These are phyloP conservation scores for Diospyros lotus DNA, from an alignment of 148 eudicot genomes.

Conservation along the genomic window DNA sequence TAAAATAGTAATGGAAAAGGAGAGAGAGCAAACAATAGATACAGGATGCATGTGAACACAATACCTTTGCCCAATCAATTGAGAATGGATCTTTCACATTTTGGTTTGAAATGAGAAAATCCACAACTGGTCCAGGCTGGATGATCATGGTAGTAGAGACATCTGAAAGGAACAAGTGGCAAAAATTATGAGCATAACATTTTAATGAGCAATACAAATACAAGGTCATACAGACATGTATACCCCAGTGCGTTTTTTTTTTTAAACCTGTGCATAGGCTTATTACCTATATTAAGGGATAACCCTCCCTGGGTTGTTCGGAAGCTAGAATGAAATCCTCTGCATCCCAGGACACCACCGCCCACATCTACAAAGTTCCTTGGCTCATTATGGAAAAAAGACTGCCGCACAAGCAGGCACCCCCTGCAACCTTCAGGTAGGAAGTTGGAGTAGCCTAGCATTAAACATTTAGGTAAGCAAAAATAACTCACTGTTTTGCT, in stretches of 20 bases:
- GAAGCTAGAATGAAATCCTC: conserved; percentile 94
- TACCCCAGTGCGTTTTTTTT: not conserved
- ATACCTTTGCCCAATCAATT: conserved; percentile 83
- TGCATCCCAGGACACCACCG: conserved; percentile 86
- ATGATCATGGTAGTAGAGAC: conserved; percentile 95
- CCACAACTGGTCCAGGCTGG: conserved; percentile 87
- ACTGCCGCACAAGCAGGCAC: conserved; percentile 87
- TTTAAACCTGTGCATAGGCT: too few relatives aligned
- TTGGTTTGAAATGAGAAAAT: conserved; percentile 73
- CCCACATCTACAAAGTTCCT: conserved; percentile 79
- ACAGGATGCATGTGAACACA: not conserved
- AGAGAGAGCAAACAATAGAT: not conserved
- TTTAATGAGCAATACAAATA: not conserved
- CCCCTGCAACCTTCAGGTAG: conserved; percentile 49
- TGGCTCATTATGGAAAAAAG: conserved; percentile 80
- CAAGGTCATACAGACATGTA: not conserved
- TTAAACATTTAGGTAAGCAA: not conserved
- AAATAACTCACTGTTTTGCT: conserved; percentile 69
- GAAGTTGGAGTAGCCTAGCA: too few relatives aligned
- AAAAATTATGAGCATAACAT: conserved; percentile 5
- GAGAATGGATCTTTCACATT: conserved; percentile 74
- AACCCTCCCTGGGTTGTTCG: conserved; percentile 83
- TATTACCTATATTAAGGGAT: conserved; percentile 79
- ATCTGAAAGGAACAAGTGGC: conserved; percentile 34
- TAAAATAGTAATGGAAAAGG: not conserved